Evolutionary conservation across 2,329 filamentous ascomycete species (phyloP).

Genomic region (Exophiala mesophila): DNA sequence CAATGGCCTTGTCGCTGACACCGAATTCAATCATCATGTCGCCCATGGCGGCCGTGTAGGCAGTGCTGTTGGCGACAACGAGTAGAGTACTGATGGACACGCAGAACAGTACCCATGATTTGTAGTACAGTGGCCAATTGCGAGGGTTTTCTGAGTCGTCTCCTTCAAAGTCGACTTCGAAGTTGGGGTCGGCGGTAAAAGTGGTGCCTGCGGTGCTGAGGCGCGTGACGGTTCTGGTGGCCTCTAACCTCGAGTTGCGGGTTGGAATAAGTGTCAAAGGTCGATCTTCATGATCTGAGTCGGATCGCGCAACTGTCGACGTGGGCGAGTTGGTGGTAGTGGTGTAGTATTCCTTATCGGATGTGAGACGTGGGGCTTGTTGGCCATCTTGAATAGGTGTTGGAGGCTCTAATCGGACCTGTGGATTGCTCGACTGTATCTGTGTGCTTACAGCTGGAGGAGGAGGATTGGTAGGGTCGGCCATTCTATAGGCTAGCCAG

Average conservation of each 20-base stretch:
- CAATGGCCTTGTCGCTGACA: slow-evolving; percentile 53
- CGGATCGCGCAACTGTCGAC: slow-evolving; percentile 14
- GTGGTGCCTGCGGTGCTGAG: slow-evolving; percentile 44
- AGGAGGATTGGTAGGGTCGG: slow-evolving; percentile 12
- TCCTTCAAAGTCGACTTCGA: slow-evolving; percentile 67
- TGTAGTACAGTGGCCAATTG: slow-evolving; percentile 62
- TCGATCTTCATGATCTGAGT: slow-evolving; percentile 17
- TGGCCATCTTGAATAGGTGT: background rate
- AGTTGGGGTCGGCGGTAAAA: slow-evolving; percentile 52
- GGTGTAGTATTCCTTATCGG: slow-evolving; percentile 17
- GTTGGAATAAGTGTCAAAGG: slow-evolving; percentile 20
- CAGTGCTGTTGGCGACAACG: slow-evolving; percentile 69
- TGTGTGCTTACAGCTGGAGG: slow-evolving; percentile 12
- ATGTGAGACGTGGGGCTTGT: slow-evolving; percentile 2
- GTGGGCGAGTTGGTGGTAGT: slow-evolving; percentile 15
- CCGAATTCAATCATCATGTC: slow-evolving; percentile 65
- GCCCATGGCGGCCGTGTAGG: slow-evolving; percentile 67
- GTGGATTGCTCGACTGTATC: slow-evolving; percentile 5
- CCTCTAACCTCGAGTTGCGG: slow-evolving; percentile 13
- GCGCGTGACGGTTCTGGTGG: slow-evolving; percentile 29
- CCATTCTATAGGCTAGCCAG: background rate
- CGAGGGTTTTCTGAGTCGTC: slow-evolving; percentile 60
- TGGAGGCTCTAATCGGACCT: background rate
- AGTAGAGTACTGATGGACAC: slow-evolving; percentile 55
- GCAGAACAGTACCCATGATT: slow-evolving; percentile 49